These are phyloP conservation scores for Aspergillus saccharolyticus DNA, from an alignment of 495 filamentous ascomycete genomes.

Conservation along the genomic window DNA sequence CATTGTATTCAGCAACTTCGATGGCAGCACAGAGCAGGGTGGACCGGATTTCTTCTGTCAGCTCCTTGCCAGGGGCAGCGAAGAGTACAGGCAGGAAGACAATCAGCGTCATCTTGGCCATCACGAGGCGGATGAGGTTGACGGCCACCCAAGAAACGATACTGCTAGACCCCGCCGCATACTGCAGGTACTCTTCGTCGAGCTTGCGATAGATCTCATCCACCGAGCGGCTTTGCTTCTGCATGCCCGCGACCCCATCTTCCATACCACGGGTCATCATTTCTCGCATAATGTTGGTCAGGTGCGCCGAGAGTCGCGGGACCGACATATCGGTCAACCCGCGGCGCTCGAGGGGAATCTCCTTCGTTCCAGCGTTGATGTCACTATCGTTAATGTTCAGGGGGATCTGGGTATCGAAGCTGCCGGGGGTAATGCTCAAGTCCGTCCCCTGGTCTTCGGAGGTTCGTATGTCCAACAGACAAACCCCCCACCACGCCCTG, in stretches of 20 bases:
- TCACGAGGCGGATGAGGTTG: constrained; percentile 57
- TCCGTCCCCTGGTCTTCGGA: constrained; percentile 70
- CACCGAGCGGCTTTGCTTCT: constrained; percentile 4
- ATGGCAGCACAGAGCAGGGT: constrained; percentile 63
- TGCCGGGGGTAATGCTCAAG: constrained; percentile 52
- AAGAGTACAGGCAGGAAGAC: constrained; percentile 35
- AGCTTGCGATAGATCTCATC: constrained; percentile 12
- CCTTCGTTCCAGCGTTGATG: not conserved
- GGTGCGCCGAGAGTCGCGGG: constrained; percentile 56
- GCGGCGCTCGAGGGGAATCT: constrained; percentile 39
- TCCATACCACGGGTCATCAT: not conserved
- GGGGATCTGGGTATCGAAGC: constrained; percentile 67
- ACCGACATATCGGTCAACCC: constrained; percentile 72
- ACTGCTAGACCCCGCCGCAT: constrained; percentile 50
- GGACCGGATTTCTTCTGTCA: constrained; percentile 34
- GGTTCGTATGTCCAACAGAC: constrained; percentile 68
- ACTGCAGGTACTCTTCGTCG: constrained; percentile 53
- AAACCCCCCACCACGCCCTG: constrained; percentile 71
- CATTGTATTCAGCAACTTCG: constrained; percentile 64
- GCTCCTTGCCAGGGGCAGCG: constrained; percentile 27
- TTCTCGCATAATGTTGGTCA: constrained; percentile 30
- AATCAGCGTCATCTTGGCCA: constrained; percentile 58
- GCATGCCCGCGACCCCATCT: not conserved
- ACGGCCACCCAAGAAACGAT: constrained; percentile 59
- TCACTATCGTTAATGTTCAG: constrained; percentile 67